A percentile compares a stretch with the other conserved stretches of the same genome.
phyloP scores from a whole-genome alignment of 2,329 filamentous ascomycete species.

The Teratosphaeria destructans region DNA sequence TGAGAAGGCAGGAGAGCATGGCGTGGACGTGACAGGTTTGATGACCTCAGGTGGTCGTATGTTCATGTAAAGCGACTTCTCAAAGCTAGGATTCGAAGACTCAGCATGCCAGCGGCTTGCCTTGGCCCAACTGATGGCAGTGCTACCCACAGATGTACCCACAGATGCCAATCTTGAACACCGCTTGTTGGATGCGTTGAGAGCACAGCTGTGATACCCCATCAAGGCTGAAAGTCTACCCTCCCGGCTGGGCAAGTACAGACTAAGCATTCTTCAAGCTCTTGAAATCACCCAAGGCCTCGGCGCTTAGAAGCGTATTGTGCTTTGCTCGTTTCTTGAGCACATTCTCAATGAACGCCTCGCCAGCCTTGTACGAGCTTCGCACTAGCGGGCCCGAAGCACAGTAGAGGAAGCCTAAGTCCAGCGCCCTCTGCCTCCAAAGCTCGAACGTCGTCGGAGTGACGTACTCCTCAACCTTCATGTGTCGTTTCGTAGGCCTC shows the following conservation, averaged over 20 bases:
- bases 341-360: conserved; percentile 98
- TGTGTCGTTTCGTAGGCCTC: conserved; percentile 94
- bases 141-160: neutral
- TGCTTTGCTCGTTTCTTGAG: conserved; percentile 62
- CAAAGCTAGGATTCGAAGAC: neutral
- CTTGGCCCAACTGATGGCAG: neutral
- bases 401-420: conserved; percentile 95
- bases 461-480: conserved; percentile 92
- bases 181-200: neutral
- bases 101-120: neutral
- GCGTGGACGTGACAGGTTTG: neutral
- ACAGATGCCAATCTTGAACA: neutral
- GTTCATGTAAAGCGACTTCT: neutral
- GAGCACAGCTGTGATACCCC: neutral
- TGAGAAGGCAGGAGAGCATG: neutral
- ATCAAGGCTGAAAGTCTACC: neutral
- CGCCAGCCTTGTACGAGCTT: conserved; percentile 94
- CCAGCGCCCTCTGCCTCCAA: conserved; percentile 81
- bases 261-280: conserved; percentile 3
- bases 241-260: neutral
- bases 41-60: neutral
- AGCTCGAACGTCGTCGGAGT: conserved; percentile 83
- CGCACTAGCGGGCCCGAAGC: conserved; percentile 86
- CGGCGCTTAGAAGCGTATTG: conserved; percentile 21
- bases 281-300: conserved; percentile 17